These are phyloP conservation scores for Paramecium biaurelia DNA, from an alignment of 73 alveolate genomes.

Conservation along the genomic window DNA sequence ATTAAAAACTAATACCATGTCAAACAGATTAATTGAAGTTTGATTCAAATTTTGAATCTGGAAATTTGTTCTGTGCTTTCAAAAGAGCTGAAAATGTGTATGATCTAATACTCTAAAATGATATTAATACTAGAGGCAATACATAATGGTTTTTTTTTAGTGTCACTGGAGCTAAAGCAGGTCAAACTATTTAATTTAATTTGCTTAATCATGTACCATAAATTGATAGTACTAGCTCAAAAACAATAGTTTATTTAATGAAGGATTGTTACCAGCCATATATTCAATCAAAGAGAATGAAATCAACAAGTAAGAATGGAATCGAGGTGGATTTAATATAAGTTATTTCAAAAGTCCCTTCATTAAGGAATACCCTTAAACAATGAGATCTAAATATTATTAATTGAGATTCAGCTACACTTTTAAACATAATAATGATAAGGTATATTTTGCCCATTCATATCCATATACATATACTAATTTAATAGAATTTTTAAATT, in stretches of 20 bases:
- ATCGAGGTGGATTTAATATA: slow-evolving; percentile 59
- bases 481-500: slow-evolving; percentile 63
- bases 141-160: slow-evolving; percentile 71
- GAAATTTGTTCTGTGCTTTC: slow-evolving; percentile 73
- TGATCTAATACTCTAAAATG: slow-evolving; percentile 70
- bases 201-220: slow-evolving; percentile 38
- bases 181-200: slow-evolving; percentile 57
- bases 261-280: slow-evolving; percentile 59
- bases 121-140: slow-evolving; percentile 74
- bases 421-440: slow-evolving; percentile 70
- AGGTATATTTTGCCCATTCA: slow-evolving; percentile 92
- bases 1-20: background rate
- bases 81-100: slow-evolving; percentile 60
- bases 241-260: slow-evolving; percentile 59
- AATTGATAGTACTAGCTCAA: background rate
- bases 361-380: slow-evolving; percentile 11
- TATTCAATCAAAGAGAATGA: slow-evolving; percentile 54
- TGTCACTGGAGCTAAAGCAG: slow-evolving; percentile 65
- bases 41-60: slow-evolving; percentile 70
- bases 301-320: slow-evolving; percentile 46
- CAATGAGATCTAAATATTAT: slow-evolving; percentile 57
- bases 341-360: slow-evolving; percentile 45
- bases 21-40: slow-evolving; percentile 18
- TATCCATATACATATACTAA: slow-evolving; percentile 96
- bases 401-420: slow-evolving; percentile 68